Percentiles rank a stretch among this genome's conserved stretches.
Conservation (phyloP, 2,329 filamentous ascomycete species). For the Xylariaceae sp. region DNA sequence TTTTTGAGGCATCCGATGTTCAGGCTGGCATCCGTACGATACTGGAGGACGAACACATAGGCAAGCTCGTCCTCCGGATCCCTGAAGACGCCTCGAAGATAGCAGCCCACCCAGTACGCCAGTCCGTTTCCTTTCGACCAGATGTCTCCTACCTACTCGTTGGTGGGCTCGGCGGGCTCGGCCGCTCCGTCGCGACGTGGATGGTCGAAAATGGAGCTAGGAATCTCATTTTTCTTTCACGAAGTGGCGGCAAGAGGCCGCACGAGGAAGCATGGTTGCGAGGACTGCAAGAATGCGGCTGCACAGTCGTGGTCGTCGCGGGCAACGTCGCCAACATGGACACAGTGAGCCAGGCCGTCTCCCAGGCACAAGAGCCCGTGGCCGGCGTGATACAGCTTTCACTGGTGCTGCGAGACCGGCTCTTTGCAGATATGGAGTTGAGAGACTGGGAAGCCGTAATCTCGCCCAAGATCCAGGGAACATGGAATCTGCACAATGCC, state of each 20-base stretch:
- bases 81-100: not conserved
- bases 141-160: constrained; percentile 12
- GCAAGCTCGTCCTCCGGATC: constrained; percentile 1
- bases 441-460: not conserved
- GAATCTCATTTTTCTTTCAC: constrained; percentile 11
- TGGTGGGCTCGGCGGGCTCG: constrained; percentile 16
- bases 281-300: constrained; percentile 10
- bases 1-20: not conserved
- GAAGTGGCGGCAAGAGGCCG: constrained; percentile 2
- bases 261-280: constrained; percentile 4
- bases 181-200: constrained; percentile 9
- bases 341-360: constrained; percentile 10
- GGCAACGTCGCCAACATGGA: constrained; percentile 12
- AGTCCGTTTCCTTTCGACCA: too few relatives aligned
- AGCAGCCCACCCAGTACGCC: too few relatives aligned
- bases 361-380: constrained; percentile 4
- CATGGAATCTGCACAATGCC: constrained; percentile 31
- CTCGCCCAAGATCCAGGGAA: constrained; percentile 30
- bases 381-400: constrained; percentile 27
- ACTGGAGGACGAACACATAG: not conserved
- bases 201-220: constrained; percentile 12
- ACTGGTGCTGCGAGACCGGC: constrained; percentile 19
- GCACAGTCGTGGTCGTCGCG: constrained; percentile 6
- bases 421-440: constrained; percentile 14
- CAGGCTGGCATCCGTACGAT: constrained; percentile 2